phyloP scores from a whole-genome alignment of 371 early-diverging fungal genomes.

The Syncephalastrum sp. region DNA sequence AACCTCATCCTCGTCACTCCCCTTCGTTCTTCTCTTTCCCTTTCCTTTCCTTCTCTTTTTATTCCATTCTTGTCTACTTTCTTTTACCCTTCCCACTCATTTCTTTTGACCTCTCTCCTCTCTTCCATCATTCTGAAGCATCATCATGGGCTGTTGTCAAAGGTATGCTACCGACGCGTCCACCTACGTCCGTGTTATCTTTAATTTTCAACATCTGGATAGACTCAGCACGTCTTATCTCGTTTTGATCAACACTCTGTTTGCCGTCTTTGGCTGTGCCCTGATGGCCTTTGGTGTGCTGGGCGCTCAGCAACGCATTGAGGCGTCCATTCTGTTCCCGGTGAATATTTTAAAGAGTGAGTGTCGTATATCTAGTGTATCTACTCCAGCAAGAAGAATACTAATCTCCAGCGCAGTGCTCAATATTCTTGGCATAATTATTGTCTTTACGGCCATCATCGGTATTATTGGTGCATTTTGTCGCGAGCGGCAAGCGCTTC shows the following conservation, averaged over 20 bases:
- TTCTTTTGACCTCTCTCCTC: constrained; percentile 1
- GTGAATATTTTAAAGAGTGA: constrained; percentile 42
- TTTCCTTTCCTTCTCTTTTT: constrained; percentile 9
- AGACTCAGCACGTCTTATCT: constrained; percentile 37
- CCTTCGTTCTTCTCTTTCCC: neutral
- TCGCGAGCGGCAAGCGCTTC: constrained; percentile 27
- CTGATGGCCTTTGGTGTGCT: constrained; percentile 36
- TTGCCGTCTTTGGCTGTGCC: constrained; percentile 34
- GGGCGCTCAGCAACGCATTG: constrained; percentile 29
- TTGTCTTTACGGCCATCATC: constrained; percentile 34
- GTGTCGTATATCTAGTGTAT: neutral
- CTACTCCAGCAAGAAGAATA: neutral
- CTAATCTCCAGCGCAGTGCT: constrained; percentile 26
- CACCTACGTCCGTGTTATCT: neutral
- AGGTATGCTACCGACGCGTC: constrained; percentile 19
- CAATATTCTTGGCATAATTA: constrained; percentile 36
- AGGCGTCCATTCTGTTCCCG: constrained; percentile 30
- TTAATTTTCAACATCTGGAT: constrained; percentile 3
- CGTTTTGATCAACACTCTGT: constrained; percentile 29
- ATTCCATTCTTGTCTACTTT: constrained; percentile 7
- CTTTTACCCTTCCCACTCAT: neutral
- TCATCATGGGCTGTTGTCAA: constrained; percentile 44
- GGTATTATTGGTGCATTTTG: constrained; percentile 36
- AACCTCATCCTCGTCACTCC: too few species aligned
- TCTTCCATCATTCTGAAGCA: neutral